A percentile compares a stretch with the other conserved stretches of the same genome.
Conservation (phyloP, 495 filamentous ascomycete genomes). For the Neurospora intermedia region DNA sequence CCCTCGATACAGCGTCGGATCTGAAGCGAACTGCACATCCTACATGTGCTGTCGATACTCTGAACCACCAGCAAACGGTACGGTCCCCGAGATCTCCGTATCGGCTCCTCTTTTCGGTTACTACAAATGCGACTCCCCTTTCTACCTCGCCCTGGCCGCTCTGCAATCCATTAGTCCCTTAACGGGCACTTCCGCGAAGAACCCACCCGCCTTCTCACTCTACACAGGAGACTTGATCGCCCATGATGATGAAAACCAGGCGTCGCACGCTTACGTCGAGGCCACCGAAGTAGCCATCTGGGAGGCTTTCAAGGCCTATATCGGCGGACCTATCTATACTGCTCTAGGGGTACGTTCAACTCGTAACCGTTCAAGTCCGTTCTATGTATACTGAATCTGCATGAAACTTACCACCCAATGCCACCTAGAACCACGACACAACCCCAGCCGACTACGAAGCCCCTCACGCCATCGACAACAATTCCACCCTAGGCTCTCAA, state of each 20-base stretch:
- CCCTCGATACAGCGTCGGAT: constrained; percentile 42
- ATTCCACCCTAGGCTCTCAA: constrained; percentile 40
- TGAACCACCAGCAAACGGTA: constrained; percentile 7
- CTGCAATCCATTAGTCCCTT: constrained; percentile 46
- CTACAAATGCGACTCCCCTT: constrained; percentile 48
- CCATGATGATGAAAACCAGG: constrained; percentile 38
- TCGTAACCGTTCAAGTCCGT: background rate
- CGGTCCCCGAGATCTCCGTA: constrained; percentile 21
- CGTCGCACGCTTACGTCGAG: constrained; percentile 37
- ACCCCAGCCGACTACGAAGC: constrained; percentile 41
- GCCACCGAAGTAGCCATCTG: constrained; percentile 41
- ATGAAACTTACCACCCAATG: background rate
- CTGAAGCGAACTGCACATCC: constrained; percentile 46
- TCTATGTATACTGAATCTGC: too few relatives aligned
- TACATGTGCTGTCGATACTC: constrained; percentile 45
- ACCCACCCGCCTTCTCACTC: constrained; percentile 37
- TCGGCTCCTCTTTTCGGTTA: constrained; percentile 45
- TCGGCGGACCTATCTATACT: constrained; percentile 45
- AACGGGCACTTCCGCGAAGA: constrained; percentile 38
- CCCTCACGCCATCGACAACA: constrained; percentile 36
- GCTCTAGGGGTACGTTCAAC: constrained; percentile 19
- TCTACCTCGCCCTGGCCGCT: constrained; percentile 46
- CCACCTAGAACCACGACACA: constrained; percentile 40
- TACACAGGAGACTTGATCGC: constrained; percentile 49
- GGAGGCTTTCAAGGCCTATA: constrained; percentile 44